A percentile compares a stretch with the other conserved stretches of the same genome.
Evolutionary conservation across 805 yeast genomes (phyloP).

Genomic region (Yarrowia sp.): DNA sequence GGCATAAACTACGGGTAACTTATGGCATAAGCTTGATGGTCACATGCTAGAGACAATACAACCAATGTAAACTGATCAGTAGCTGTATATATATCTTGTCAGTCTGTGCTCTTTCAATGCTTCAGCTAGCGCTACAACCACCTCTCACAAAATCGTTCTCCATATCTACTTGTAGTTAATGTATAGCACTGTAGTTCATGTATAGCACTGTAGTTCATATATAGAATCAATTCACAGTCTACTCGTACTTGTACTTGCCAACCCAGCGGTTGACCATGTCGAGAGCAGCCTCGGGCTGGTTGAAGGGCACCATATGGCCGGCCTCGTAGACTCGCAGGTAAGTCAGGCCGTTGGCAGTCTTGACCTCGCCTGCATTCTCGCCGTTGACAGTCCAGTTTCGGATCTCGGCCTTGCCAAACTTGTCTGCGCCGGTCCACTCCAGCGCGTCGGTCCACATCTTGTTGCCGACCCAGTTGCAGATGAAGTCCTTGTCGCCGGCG

Average conservation of each 20-base stretch:
- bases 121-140: too few species aligned
- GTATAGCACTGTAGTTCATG: too few species aligned
- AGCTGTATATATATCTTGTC: too few species aligned
- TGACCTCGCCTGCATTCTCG: constrained; percentile 68
- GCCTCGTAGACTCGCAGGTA: constrained; percentile 84
- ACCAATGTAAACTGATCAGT: too few species aligned
- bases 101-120: too few species aligned
- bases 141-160: too few species aligned
- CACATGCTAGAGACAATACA: too few species aligned
- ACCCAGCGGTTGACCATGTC: constrained; percentile 88
- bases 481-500: constrained; percentile 95
- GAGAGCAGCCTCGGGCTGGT: constrained; percentile 74
- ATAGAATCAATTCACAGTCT: too few species aligned
- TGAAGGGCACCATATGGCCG: constrained; percentile 95
- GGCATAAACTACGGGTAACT: too few species aligned
- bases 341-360: constrained; percentile 68
- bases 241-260: neutral
- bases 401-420: constrained; percentile 46
- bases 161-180: too few species aligned
- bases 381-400: constrained; percentile 40
- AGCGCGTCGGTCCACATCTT: constrained; percentile 77
- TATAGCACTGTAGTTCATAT: too few species aligned
- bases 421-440: constrained; percentile 61
- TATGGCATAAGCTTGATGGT: too few species aligned
- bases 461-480: constrained; percentile 96